Base-by-base conservation (phyloP, 73 alveolate genomes). In the Paraurostyla sp. region DNA sequence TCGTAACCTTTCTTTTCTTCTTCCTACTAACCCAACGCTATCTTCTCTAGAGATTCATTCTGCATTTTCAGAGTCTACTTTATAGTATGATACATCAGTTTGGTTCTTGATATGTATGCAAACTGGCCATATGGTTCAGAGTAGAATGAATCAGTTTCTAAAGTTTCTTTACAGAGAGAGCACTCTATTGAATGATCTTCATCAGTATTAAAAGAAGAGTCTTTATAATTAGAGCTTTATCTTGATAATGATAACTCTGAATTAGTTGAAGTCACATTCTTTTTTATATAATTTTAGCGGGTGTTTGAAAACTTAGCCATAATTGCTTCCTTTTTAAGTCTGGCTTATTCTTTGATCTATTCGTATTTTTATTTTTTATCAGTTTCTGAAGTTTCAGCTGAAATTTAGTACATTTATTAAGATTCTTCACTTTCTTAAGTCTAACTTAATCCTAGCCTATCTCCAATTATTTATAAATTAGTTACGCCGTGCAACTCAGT, bases 81-180 rank as follows among this genome's bases (percentile, higher is more conserved):
- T 6, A 60, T 27, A 25, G 23, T 22, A 60, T 60, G 78, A 9
- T n/a, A 25, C 78, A 60, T 60, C 15, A 60, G 46, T 41, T 60
- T 82, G 15, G 91, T 33, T n/a, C 33, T 60, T 11, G 69, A 30
- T 16, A 82, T n/a, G 22, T 59, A 82, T 32, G 69, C 76, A 36
- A 50, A 50, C 33, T 59, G 18, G 22, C 91, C 91, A 38, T 38
- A 82, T 32, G 91, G 91, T 7, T 60, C 46, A 40, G 52, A 50
- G 20, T 22, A 57, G 71, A 78, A 78, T 2, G 18, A 29, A 33
- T 52, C 57, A 11, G 32, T 9, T n/a, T 9, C 2, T 25, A 78
- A 29, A 4, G 6, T 42, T 33, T 78, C 89, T n/a, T 60, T 78
- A 38, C 89, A 78, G 15, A 78, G 36, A 7, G 84, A 69, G 41